A percentile compares a stretch with the other conserved stretches of the same genome.
phyloP scores from a whole-genome alignment of 1,284 basidiomycete species.

The Boletus calvinii region DNA sequence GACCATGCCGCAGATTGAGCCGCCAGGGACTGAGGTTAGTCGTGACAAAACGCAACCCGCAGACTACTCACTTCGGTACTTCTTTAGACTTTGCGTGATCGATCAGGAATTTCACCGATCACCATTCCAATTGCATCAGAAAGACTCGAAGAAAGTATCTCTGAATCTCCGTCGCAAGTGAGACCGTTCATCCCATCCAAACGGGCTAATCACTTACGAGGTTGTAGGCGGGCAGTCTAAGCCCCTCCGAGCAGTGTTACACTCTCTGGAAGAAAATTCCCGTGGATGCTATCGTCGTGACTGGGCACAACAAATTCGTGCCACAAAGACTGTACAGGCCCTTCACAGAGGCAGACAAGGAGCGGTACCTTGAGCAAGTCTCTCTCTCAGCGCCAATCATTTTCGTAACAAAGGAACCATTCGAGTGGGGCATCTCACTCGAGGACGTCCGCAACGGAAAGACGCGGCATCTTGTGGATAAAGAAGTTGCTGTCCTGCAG shows the following conservation, averaged over 20 bases:
- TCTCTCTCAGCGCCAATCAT: constrained; percentile 57
- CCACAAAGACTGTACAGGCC: constrained; percentile 68
- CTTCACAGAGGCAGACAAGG: constrained; percentile 64
- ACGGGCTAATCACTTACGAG: neutral
- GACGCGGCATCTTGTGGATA: constrained; percentile 40
- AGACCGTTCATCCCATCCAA: neutral
- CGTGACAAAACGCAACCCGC: neutral
- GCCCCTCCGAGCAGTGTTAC: constrained; percentile 17
- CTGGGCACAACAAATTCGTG: constrained; percentile 43
- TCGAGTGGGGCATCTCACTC: constrained; percentile 57
- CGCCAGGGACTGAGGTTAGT: constrained; percentile 4
- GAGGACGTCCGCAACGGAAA: constrained; percentile 45
- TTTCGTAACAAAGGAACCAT: constrained; percentile 51
- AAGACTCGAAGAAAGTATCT: neutral
- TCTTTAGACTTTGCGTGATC: neutral
- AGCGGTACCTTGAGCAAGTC: constrained; percentile 66
- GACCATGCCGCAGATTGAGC: neutral
- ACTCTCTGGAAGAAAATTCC: constrained; percentile 16
- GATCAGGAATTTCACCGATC: neutral
- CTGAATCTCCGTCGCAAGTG: constrained; percentile 9
- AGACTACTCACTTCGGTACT: neutral
- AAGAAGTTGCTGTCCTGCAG: constrained; percentile 59
- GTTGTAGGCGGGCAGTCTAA: neutral
- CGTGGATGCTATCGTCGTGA: constrained; percentile 20
- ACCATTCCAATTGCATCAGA: neutral